phyloP scores from a whole-genome alignment of 768 basidiomycete species.

The Trichaptum fuscoviolaceum region DNA sequence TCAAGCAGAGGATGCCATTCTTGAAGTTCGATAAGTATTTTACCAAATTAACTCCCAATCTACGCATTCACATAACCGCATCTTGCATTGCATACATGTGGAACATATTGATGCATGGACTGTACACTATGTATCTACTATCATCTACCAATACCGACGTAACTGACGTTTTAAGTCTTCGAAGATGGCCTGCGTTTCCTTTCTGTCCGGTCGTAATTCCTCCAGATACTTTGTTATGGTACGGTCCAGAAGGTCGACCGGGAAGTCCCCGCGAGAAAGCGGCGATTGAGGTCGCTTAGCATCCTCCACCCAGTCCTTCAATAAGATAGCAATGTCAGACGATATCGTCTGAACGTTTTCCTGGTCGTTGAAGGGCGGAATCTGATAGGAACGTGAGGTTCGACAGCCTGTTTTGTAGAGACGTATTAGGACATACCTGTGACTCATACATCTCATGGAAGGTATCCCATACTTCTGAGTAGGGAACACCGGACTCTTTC shows the following conservation, averaged over 20 bases:
- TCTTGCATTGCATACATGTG: conserved; percentile 11
- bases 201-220: conserved; percentile 58
- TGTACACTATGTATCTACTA: conserved; percentile 7
- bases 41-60: conserved; percentile 7
- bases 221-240: conserved; percentile 70
- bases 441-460: conserved; percentile 85
- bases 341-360: conserved; percentile 75
- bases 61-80: conserved; percentile 12
- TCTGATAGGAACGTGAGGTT: conserved; percentile 32
- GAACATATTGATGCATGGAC: conserved; percentile 10
- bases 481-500: conserved; percentile 76
- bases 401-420: conserved; percentile 7
- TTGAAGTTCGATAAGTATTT: conserved; percentile 57
- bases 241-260: conserved; percentile 69
- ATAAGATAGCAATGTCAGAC: conserved; percentile 73
- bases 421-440: conserved; percentile 48
- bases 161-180: conserved; percentile 69
- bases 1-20: conserved; percentile 74
- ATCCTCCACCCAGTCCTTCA: conserved; percentile 76
- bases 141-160: conserved; percentile 59
- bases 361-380: conserved; percentile 81
- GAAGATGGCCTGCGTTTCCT: conserved; percentile 59
- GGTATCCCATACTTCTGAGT: conserved; percentile 78
- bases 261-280: conserved; percentile 59
- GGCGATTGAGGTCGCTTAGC: conserved; percentile 69